Percentiles rank a stretch among this genome's conserved stretches.
Evolutionary conservation across 345 rosid genomes (phyloP).

Genomic region (Ceriops tagal): DNA sequence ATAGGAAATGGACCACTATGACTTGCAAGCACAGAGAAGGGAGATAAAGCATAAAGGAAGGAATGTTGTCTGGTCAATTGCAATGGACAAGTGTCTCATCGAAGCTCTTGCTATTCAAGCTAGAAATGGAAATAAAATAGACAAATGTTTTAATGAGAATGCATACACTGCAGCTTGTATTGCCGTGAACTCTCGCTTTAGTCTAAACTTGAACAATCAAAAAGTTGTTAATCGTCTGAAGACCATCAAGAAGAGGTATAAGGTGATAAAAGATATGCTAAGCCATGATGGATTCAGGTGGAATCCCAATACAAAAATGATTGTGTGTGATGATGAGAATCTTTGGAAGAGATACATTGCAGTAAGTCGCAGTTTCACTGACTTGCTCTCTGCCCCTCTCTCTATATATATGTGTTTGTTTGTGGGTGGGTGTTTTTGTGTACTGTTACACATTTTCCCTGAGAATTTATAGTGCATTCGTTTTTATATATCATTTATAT

Average conservation of each 20-base stretch:
- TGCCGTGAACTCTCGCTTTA: conserved; percentile 67
- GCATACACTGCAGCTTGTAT: conserved; percentile 76
- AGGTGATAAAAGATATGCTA: conserved; percentile 68
- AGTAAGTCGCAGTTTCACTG: conserved; percentile 34
- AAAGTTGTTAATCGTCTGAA: conserved; percentile 79
- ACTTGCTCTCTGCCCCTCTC: too few species aligned
- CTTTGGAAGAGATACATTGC: conserved; percentile 78
- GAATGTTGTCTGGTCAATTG: conserved; percentile 83
- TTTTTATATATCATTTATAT: neutral
- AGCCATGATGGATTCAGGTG: conserved; percentile 74
- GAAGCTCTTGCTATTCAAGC: conserved; percentile 85
- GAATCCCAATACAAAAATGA: conserved; percentile 66
- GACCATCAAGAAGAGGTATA: conserved; percentile 86
- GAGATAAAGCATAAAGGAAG: conserved; percentile 82
- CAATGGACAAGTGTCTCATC: conserved; percentile 84
- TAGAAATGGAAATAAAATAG: conserved; percentile 73
- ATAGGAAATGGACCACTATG: conserved; percentile 68
- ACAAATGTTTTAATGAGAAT: conserved; percentile 72
- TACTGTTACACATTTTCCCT: neutral
- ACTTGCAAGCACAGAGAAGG: conserved; percentile 51
- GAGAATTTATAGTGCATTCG: neutral
- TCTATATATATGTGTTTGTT: too few species aligned
- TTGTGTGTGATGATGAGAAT: conserved; percentile 64
- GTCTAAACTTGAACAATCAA: conserved; percentile 70
- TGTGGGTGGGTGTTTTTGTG: neutral